These are phyloP conservation scores for Begonia loranthoides DNA, from an alignment of 306 rosid genomes.

Conservation along the genomic window DNA sequence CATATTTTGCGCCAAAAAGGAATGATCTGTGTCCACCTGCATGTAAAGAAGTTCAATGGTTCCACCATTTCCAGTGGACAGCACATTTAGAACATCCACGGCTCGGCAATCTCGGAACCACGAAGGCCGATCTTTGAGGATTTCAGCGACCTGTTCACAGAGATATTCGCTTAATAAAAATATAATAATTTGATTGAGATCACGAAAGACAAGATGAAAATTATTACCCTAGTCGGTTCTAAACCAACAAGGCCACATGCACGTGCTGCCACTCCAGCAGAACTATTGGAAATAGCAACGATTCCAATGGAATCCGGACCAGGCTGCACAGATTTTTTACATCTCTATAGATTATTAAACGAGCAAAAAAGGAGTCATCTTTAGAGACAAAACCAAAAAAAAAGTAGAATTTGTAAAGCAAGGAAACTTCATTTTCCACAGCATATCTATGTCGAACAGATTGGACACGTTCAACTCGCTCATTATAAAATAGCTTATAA, in stretches of 20 bases:
- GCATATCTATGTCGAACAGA: no score
- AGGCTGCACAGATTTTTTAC: slow-evolving; percentile 40
- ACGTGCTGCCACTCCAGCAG: slow-evolving; percentile 92
- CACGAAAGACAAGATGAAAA: background rate
- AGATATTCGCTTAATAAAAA: background rate
- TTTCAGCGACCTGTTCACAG: slow-evolving; percentile 62
- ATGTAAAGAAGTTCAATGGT: slow-evolving; percentile 81
- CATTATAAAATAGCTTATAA: no score
- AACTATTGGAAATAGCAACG: slow-evolving; percentile 95
- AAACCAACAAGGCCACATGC: slow-evolving; percentile 98
- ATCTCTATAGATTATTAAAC: background rate
- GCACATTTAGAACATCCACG: slow-evolving; percentile 55
- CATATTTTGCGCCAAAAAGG: background rate
- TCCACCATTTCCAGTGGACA: slow-evolving; percentile 77
- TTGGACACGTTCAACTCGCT: no score
- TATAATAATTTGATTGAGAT: background rate
- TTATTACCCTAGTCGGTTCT: slow-evolving; percentile 78
- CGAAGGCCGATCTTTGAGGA: slow-evolving; percentile 77
- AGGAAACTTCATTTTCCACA: no score
- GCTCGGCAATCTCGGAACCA: slow-evolving; percentile 96
- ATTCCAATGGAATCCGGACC: slow-evolving; percentile 99
- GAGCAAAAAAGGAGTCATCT: background rate
- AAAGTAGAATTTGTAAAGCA: background rate
- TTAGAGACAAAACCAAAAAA: background rate
- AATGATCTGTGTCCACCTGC: slow-evolving; percentile 44